These are phyloP conservation scores for Tuber borchii DNA, from an alignment of 495 filamentous ascomycete genomes.

Conservation along the genomic window DNA sequence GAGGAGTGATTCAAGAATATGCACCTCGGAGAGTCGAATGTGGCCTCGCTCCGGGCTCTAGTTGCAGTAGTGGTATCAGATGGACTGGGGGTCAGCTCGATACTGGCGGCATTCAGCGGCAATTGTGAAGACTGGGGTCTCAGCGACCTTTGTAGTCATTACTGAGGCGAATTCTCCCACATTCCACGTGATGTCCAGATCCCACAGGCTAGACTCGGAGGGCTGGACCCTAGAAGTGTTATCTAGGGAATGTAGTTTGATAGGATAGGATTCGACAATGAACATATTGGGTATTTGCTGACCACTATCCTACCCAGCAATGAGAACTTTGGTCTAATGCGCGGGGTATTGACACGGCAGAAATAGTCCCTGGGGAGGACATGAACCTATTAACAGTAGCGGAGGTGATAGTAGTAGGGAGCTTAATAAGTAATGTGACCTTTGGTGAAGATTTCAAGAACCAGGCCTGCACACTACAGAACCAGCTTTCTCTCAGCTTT, in stretches of 20 bases:
- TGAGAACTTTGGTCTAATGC: constrained; percentile 49
- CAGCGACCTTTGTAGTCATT: constrained; percentile 26
- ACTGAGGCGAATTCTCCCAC: constrained; percentile 44
- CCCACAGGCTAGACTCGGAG: constrained; percentile 85
- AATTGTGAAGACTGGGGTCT: constrained; percentile 36
- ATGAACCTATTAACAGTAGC: constrained; percentile 39
- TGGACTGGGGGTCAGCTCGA: neutral
- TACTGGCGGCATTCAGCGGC: constrained; percentile 37
- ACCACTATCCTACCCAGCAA: constrained; percentile 57
- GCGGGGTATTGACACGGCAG: constrained; percentile 49
- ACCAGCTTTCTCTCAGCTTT: neutral
- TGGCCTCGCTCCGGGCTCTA: constrained; percentile 40
- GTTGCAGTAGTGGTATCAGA: constrained; percentile 4
- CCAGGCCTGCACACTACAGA: constrained; percentile 58
- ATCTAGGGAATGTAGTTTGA: constrained; percentile 79
- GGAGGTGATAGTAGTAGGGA: constrained; percentile 52
- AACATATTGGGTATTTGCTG: constrained; percentile 98
- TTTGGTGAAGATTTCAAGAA: constrained; percentile 95
- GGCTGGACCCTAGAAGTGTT: constrained; percentile 65
- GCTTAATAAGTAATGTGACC: constrained; percentile 77
- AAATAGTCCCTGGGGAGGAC: constrained; percentile 46
- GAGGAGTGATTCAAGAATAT: constrained; percentile 93
- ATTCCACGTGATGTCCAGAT: constrained; percentile 66
- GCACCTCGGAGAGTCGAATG: constrained; percentile 74
- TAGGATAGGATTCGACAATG: constrained; percentile 90